phyloP scores from a whole-genome alignment of 495 filamentous ascomycete genomes.

The Penicillium samsonianum region DNA sequence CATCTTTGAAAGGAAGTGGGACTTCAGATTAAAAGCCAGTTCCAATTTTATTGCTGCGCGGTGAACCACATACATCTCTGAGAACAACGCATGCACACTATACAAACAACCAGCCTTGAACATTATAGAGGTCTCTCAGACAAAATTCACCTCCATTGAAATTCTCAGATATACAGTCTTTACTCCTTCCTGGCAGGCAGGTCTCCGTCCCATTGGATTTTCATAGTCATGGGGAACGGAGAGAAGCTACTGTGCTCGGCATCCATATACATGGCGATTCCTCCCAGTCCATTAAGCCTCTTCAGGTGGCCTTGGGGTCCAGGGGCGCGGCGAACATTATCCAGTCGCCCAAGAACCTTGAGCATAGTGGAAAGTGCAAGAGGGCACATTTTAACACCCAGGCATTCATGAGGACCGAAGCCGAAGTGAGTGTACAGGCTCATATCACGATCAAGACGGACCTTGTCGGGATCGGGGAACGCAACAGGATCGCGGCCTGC shows the following conservation, averaged over 20 bases:
- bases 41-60: not conserved
- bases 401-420: constrained; percentile 57
- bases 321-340: constrained; percentile 60
- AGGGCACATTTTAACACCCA: constrained; percentile 58
- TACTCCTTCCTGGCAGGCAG: constrained; percentile 26
- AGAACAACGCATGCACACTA: not conserved
- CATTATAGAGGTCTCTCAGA: not conserved
- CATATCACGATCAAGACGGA: constrained; percentile 64
- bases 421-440: constrained; percentile 66
- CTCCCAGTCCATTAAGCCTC: constrained; percentile 56
- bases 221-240: constrained; percentile 69
- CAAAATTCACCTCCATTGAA: not conserved
- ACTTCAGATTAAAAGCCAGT: not conserved
- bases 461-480: constrained; percentile 66
- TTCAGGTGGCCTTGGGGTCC: constrained; percentile 71
- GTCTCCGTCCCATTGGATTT: constrained; percentile 51
- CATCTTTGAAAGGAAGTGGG: not conserved
- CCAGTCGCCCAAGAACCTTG: constrained; percentile 51
- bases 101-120: not conserved
- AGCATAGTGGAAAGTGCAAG: constrained; percentile 64
- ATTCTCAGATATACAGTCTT: not conserved
- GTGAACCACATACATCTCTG: not conserved
- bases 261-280: constrained; percentile 66
- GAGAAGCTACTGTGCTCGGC: constrained; percentile 69
- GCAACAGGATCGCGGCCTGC: constrained; percentile 56